These are phyloP conservation scores for Collybia mongolica DNA, from an alignment of 768 basidiomycete species.

Conservation along the genomic window DNA sequence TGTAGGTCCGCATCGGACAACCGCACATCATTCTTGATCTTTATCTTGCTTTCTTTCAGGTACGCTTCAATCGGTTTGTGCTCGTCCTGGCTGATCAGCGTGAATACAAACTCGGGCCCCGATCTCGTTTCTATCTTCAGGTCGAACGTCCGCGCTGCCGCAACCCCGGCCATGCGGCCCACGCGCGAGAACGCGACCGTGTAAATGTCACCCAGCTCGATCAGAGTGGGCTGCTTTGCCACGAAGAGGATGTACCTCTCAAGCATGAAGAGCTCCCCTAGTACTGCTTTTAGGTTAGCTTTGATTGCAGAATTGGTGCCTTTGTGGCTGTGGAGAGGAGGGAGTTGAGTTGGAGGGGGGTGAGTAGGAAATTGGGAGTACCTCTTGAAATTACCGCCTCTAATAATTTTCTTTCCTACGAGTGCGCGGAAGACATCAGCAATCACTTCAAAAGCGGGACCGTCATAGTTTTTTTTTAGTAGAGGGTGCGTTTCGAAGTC, in stretches of 20 bases:
- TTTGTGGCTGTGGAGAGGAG: slow-evolving; percentile 46
- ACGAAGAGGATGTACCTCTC: slow-evolving; percentile 99
- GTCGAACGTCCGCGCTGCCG: slow-evolving; percentile 91
- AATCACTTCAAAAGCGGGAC: slow-evolving; percentile 93
- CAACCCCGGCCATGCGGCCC: slow-evolving; percentile 76
- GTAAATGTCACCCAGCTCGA: slow-evolving; percentile 88
- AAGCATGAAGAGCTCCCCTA: slow-evolving; percentile 96
- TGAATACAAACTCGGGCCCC: slow-evolving; percentile 89
- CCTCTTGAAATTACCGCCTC: slow-evolving; percentile 85
- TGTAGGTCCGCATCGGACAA: slow-evolving; percentile 83
- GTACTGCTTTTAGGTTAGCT: slow-evolving; percentile 94
- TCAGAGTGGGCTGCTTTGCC: slow-evolving; percentile 89
- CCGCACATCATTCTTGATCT: slow-evolving; percentile 94
- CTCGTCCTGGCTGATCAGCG: slow-evolving; percentile 95
- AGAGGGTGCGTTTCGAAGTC: slow-evolving; percentile 77
- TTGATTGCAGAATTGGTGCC: slow-evolving; percentile 94
- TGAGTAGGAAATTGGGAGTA: slow-evolving; percentile 24
- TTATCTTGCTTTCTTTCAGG: slow-evolving; percentile 87
- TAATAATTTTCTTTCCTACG: slow-evolving; percentile 88
- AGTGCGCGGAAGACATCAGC: slow-evolving; percentile 91
- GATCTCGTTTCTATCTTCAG: slow-evolving; percentile 83
- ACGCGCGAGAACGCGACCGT: slow-evolving; percentile 93
- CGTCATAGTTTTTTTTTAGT: slow-evolving; percentile 91
- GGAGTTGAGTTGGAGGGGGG: neutral
- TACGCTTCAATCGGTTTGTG: slow-evolving; percentile 83